Base-by-base conservation (phyloP, 2,329 filamentous ascomycete species). In the Pestalotiopsis sp. region DNA sequence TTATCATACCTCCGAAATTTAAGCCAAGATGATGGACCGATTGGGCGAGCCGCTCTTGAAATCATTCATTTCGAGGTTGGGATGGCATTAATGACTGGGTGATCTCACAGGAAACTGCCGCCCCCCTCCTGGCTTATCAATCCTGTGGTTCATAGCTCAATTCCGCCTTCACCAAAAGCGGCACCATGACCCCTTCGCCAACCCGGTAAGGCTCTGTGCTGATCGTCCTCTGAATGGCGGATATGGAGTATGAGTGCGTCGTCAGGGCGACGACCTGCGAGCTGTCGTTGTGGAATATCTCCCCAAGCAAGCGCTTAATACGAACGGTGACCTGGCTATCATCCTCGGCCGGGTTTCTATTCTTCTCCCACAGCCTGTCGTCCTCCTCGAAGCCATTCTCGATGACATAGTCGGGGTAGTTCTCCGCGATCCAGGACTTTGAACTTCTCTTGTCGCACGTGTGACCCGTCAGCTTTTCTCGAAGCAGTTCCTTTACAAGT, bases 161-260 rank as follows among this genome's bases (percentile, higher is more conserved):
- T 24, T 69, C 67, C 13, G 64, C 71, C 68, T 68, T 70, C 9
- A 72, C 60, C 4, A 72, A 68, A 3, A 72, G 57, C 17, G 71
- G 68, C 24, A 71, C 66, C 66, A 72, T 68, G 11, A 68, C 68
- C 10, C 68, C 68, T 52, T 72, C 71, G 20, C 59, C 67, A 1
- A 72, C 63, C 13, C 68, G 65, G 14, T 69, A 71, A 1, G 57
- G 44, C 9, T 65, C 56, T 14, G 66, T 52, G n/a, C 67, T 66
- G 3, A 71, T 22, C 2, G 62, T 39, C 22, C 57, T 39, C 4
- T 70, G 66, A 11, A 72, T 65, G 6, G 57, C 66, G 1, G 68
- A 68, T 14, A 72, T 62, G n/a, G 71, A 56, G 40, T 71, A 72
- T 1, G 71, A 72, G 55, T 72, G 71, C 1, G 71, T 70, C 9